A percentile compares a stretch with the other conserved stretches of the same genome.
Evolutionary conservation across 306 rosid species (phyloP).

Genomic region (Albizia julibrissin): DNA sequence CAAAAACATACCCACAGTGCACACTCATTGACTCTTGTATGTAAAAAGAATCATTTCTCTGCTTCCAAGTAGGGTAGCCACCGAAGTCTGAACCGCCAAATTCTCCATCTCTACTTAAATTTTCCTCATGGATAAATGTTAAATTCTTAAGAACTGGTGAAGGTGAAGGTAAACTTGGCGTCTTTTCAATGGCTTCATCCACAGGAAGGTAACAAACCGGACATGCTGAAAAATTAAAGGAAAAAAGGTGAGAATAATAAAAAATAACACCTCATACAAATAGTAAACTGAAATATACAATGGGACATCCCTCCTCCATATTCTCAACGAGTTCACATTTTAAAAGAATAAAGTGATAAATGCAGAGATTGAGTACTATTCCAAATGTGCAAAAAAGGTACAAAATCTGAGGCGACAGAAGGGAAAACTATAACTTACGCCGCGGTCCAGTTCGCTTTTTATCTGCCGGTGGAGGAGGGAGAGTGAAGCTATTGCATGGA

Average conservation of each 20-base stretch:
- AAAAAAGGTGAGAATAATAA: constrained; percentile 29
- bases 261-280: constrained; percentile 19
- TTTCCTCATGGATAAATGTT: constrained; percentile 68
- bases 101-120: constrained; percentile 67
- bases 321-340: not conserved
- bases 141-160: constrained; percentile 78
- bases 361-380: not conserved
- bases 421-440: constrained; percentile 57
- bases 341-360: constrained; percentile 4
- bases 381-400: not conserved
- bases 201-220: constrained; percentile 97
- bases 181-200: constrained; percentile 77
- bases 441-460: constrained; percentile 92
- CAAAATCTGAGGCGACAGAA: not conserved
- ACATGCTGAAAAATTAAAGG: constrained; percentile 66
- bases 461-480: constrained; percentile 99
- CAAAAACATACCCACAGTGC: constrained; percentile 84
- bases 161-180: constrained; percentile 77
- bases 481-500: constrained; percentile 79
- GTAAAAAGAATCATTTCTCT: constrained; percentile 75
- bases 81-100: constrained; percentile 98
- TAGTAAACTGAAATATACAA: not conserved
- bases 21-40: constrained; percentile 81
- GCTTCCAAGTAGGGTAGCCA: constrained; percentile 86
- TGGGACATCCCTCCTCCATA: not conserved